These are phyloP conservation scores for Alternaria consortialis DNA, from an alignment of 2,329 filamentous ascomycete genomes.

Conservation along the genomic window DNA sequence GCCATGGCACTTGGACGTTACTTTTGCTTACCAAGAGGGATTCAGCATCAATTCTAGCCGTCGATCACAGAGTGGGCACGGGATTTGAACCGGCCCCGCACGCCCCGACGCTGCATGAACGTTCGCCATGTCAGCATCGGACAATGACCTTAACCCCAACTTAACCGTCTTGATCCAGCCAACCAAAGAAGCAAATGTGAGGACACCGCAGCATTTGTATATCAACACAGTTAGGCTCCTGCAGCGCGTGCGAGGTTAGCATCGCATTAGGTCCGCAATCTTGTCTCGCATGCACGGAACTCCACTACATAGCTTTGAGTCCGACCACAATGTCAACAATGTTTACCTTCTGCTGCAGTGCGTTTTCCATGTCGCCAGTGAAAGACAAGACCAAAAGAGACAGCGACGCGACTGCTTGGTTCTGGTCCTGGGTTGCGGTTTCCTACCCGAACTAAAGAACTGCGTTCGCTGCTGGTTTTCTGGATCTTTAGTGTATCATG, in stretches of 20 bases:
- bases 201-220: background rate
- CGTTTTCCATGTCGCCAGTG: constrained; percentile 18
- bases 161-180: constrained; percentile 1
- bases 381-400: constrained; percentile 13
- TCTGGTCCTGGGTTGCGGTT: constrained; percentile 24
- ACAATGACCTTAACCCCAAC: background rate
- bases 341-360: constrained; percentile 3
- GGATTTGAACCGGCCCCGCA: constrained; percentile 14
- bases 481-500: background rate
- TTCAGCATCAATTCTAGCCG: constrained; percentile 3
- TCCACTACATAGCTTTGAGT: constrained; percentile 7
- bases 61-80: constrained; percentile 6
- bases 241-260: background rate
- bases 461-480: background rate
- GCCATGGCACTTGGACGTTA: background rate
- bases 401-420: constrained; percentile 18
- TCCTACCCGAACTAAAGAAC: constrained; percentile 25
- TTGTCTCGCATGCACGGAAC: constrained; percentile 1
- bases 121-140: background rate
- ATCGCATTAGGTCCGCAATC: background rate
- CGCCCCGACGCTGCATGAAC: constrained; percentile 8
- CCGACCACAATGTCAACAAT: constrained; percentile 12
- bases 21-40: background rate
- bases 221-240: background rate
- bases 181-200: constrained; percentile 7